Percentiles rank a stretch among this genome's conserved stretches.
phyloP scores from a whole-genome alignment of 495 filamentous ascomycete genomes.

The Haplographium delicatum region DNA sequence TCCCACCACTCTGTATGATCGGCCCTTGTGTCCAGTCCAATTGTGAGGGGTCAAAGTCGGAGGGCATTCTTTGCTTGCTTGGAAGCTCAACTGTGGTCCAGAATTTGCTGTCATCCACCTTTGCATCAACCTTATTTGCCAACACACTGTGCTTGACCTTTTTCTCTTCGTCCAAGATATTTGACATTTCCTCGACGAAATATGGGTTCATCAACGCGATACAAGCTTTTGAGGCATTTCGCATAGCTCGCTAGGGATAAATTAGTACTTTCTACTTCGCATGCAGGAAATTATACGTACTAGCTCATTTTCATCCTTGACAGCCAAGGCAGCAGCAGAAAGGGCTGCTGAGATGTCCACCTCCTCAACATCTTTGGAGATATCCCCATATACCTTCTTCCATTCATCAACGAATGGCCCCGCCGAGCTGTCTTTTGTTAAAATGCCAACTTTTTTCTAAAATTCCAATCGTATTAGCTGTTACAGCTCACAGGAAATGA shows the following conservation, averaged over 20 bases:
- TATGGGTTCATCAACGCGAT: constrained; percentile 88
- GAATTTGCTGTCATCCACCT: constrained; percentile 89
- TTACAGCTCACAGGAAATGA: not conserved
- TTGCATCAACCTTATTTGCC: constrained; percentile 75
- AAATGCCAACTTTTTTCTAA: constrained; percentile 81
- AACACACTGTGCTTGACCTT: constrained; percentile 88
- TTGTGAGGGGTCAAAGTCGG: constrained; percentile 83
- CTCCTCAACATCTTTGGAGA: constrained; percentile 80
- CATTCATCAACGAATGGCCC: constrained; percentile 96
- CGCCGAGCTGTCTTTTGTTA: constrained; percentile 74
- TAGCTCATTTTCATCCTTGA: constrained; percentile 93
- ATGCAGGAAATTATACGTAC: constrained; percentile 12
- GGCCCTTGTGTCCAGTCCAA: constrained; percentile 92
- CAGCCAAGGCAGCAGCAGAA: constrained; percentile 76
- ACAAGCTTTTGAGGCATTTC: constrained; percentile 86
- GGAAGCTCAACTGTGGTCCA: constrained; percentile 72
- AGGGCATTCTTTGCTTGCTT: constrained; percentile 66
- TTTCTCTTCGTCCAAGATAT: constrained; percentile 88
- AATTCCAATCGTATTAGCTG: constrained; percentile 13
- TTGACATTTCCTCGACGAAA: constrained; percentile 96
- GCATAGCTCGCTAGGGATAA: constrained; percentile 63
- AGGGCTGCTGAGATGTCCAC: constrained; percentile 80
- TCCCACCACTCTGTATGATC: constrained; percentile 91
- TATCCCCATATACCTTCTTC: constrained; percentile 72
- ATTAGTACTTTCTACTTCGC: constrained; percentile 28